Base-by-base conservation (phyloP, 2,329 filamentous ascomycete species). In the Didymella segeticola region DNA sequence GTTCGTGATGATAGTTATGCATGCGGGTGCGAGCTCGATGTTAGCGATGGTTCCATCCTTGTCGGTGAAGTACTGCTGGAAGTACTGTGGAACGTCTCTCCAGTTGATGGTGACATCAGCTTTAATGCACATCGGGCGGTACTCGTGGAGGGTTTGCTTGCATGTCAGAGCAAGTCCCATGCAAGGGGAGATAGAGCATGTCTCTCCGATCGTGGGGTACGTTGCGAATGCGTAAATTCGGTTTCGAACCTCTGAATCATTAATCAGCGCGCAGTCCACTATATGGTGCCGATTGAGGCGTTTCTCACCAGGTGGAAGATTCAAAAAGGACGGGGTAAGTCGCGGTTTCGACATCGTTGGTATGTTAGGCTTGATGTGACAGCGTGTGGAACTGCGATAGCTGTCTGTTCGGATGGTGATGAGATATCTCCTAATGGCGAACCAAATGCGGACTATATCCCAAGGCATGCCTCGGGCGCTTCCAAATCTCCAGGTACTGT, bases 1-100 rank as follows among this genome's bases (percentile, higher is more conserved):
- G 17, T 52, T 46, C 9, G 27, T 46, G 22, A 42, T 47, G 14
- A 53, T 27, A 9, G 37, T 37, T 25, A 53, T 53, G 10, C 37
- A 22, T 12, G 30, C 23, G 15, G 43, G 43, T n/a, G 37, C 43
- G 25, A 53, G 25, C 1, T 23, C 25, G 37, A 43, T 38, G 30
- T 47, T 34, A 7, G 17, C 4, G 3, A 43, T 17, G 12, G 20
- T 27, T 1, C 37, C 43, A 11, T 43, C 12, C 1, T 9, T 8
- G n/a, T 20, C 36, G 14, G 36, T 30, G n/a, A 30, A 53, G 37
- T 47, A 53, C 3, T 15, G 29, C 11, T 30, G 19, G 11, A 47
- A 20, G 11, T 53, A 53, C 7, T 11, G 12, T 1, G 37, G 43
- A 11, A 47, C 19, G 22, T 53, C 43, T 38, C 11, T 47, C 50